Evolutionary conservation across 2,329 filamentous ascomycete species (phyloP), one percentile per base, ranked within the genome.

Genomic region (Magnaporthiopsis rhizophila): DNA sequence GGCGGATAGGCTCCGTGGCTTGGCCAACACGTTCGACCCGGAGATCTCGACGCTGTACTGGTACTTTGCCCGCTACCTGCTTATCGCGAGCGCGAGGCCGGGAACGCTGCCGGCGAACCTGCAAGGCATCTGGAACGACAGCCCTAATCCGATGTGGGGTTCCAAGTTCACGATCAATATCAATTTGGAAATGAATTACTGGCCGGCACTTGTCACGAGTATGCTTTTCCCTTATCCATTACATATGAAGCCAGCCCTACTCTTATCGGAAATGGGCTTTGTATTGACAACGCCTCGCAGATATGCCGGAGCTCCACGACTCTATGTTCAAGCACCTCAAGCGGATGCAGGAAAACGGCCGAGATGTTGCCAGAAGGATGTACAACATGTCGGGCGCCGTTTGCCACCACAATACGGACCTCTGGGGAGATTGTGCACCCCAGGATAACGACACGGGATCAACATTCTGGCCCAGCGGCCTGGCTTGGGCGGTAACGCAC

Each of bases 141-240:
- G 73, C 12, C 76, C 75, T 64, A 68, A 69, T 11, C 77, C 77
- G 2, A 69, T 74, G 8, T 80, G 78, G 78, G 75, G 75, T 3
- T 73, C 72, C 50, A 79, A 78, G 66, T 80, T 75, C 66, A 79
- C 78, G 4, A 74, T 78, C 66, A 80, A 80, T 67, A 78, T 79
- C 69, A 80, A 80, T 63, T 53, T 75, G 0, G 71, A 79, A 67
- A 74, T 74, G 71, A 79, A 79, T 67, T 79, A 80, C 66, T 79
- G 76, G 77, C 72, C 73, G 0, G 68, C 71, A 8, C 69, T 69
- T 59, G 64, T 69, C 24, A 69, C 68, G 32, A 71, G 64, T 64
- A 36, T 15, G 59, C 24, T 57, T 36, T 21, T 26, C 18, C 21
- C 26, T 13, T 13, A 24, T 57, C 26, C 26, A 26, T 26, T 26